Percentiles rank a stretch among this genome's conserved stretches.
Conservation (phyloP, 2,329 filamentous ascomycete species). For the Neonectria hederae region DNA sequence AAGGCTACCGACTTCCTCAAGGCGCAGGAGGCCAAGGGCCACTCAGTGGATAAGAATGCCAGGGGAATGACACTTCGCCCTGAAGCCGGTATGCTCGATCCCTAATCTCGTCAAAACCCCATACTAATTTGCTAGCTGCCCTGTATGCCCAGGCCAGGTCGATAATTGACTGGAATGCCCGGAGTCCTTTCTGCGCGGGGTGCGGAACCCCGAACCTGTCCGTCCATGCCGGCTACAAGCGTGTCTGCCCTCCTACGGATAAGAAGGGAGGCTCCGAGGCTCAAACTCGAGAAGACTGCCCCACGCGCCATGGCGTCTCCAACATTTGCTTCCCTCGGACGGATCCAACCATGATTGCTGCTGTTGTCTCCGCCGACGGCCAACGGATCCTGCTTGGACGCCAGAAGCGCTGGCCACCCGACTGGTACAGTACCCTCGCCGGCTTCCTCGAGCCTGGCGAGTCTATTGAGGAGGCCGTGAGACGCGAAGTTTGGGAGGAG, state of each 20-base stretch:
- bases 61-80: slow-evolving; percentile 69
- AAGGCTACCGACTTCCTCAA: slow-evolving; percentile 62
- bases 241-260: slow-evolving; percentile 79
- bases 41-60: slow-evolving; percentile 73
- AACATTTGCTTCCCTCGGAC: slow-evolving; percentile 94
- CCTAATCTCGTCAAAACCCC: slow-evolving; percentile 16
- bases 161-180: slow-evolving; percentile 91
- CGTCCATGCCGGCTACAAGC: slow-evolving; percentile 82
- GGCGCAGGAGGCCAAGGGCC: slow-evolving; percentile 61
- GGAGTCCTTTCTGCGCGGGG: slow-evolving; percentile 90
- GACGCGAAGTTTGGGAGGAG: slow-evolving; percentile 88
- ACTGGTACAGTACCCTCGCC: slow-evolving; percentile 90
- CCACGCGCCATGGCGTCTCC: slow-evolving; percentile 83
- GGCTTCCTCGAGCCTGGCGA: slow-evolving; percentile 89
- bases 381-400: slow-evolving; percentile 84
- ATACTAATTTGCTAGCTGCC: slow-evolving; percentile 67
- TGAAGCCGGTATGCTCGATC: slow-evolving; percentile 62
- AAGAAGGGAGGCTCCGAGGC: slow-evolving; percentile 56
- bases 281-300: slow-evolving; percentile 73
- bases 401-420: slow-evolving; percentile 80
- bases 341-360: slow-evolving; percentile 95
- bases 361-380: slow-evolving; percentile 83
- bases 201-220: slow-evolving; percentile 87
- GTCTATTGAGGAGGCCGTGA: slow-evolving; percentile 84
- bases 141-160: slow-evolving; percentile 91